Evolutionary conservation across 2,329 filamentous ascomycete genomes (phyloP), one percentile per base, ranked within the genome.

Genomic region (Aspergillus sp.): DNA sequence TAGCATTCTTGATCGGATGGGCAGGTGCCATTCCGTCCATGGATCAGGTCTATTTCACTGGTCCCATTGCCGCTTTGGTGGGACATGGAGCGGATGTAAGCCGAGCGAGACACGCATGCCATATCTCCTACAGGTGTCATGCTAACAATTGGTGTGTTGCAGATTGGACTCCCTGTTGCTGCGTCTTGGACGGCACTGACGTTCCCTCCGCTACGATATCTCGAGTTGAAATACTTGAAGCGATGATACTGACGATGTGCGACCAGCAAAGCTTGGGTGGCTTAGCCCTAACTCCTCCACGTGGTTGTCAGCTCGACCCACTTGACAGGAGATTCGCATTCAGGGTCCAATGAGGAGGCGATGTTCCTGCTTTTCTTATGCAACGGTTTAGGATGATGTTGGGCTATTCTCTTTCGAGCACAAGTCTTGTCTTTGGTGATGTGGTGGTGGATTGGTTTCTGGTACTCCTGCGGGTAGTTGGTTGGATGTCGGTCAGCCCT

Each of bases 31-130:
- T 69, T 21, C 45, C 68, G 1, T 61, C 56, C 11, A 71, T 71
- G 68, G 49, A 64, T 38, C 66, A 71, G 52, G 57, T 62, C 21
- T 70, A 60, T 54, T 71, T 61, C 50, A 51, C 58, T 19, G 68
- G 68, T 1, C 66, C 66, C 2, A 59, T 70, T 56, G 68, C 68
- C 3, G 70, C 46, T 19, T 57, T 61, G 57, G 63, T 69, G 34
- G 65, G 66, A 11, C 53, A 58, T 0, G 59, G 62, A 16, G 60
- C 36, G 36, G 36, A 40, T 40, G 36, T 40, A 40, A 40, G 36
- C 16, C n/a, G 36, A 46, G 7, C 7, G 36, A 40, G 36, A 40
- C 36, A 32, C 13, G 6, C 29, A 32, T n/a, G n/a, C n/a, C n/a
- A n/a, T n/a, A n/a, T n/a, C 36, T 11, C 5, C 10, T 6, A 16